Conservation (phyloP, 495 filamentous ascomycete genomes). For the Xylaria scruposa region DNA sequence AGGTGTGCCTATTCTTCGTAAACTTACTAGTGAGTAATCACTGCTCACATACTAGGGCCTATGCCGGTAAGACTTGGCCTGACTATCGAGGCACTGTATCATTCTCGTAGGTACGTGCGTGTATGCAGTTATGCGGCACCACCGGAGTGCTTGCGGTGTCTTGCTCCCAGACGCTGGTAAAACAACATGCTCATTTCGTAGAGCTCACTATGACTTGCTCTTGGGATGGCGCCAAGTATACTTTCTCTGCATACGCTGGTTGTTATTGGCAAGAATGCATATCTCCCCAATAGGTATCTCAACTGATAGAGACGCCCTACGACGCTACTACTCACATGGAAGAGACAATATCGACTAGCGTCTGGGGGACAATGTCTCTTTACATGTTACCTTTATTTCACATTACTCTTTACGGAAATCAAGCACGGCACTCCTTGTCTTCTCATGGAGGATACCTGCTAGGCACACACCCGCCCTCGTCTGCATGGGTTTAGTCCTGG, state of each 20-base stretch:
- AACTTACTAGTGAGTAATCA: neutral
- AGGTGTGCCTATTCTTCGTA: neutral
- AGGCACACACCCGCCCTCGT: constrained; percentile 6
- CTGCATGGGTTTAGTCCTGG: neutral
- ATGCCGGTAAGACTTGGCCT: neutral
- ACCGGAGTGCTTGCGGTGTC: constrained; percentile 1
- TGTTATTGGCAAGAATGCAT: constrained; percentile 5
- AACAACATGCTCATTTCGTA: neutral
- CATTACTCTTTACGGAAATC: constrained; percentile 9
- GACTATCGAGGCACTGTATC: neutral
- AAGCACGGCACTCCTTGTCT: neutral
- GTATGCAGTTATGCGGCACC: neutral
- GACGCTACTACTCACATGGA: neutral
- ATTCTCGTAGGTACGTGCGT: neutral
- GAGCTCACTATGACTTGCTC: neutral
- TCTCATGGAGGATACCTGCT: neutral
- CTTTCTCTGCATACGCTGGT: neutral
- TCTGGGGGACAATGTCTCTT: constrained; percentile 8
- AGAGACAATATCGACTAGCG: constrained; percentile 2
- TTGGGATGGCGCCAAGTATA: neutral
- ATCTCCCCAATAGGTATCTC: constrained; percentile 6
- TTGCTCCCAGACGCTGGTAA: neutral
- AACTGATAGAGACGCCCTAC: neutral
- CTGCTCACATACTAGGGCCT: neutral
- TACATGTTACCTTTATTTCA: constrained; percentile 15